These are phyloP conservation scores for Pythium sukuiense DNA, from an alignment of 352 stramenopile genomes.

Conservation along the genomic window DNA sequence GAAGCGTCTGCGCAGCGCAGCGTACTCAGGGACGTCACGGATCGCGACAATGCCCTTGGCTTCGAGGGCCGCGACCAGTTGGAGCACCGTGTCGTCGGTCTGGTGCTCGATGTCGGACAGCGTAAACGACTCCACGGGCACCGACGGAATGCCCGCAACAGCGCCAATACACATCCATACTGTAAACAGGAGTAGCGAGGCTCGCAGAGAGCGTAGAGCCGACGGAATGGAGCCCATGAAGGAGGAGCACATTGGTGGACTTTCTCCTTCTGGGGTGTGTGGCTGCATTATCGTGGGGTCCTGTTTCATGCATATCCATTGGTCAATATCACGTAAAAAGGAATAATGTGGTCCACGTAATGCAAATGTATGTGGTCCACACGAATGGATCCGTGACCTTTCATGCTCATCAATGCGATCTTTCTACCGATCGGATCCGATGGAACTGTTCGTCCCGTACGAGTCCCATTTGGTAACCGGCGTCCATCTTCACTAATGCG, in stretches of 20 bases:
- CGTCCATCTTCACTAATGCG: not conserved
- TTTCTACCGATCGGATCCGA: constrained; percentile 14
- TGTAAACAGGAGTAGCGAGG: not conserved
- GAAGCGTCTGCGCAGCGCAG: constrained; percentile 12
- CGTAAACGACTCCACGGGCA: constrained; percentile 15
- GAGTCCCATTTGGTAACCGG: not conserved
- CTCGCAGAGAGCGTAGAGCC: not conserved
- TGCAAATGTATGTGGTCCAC: not conserved
- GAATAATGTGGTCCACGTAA: not conserved
- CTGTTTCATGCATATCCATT: not conserved
- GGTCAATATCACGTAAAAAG: not conserved
- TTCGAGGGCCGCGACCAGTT: constrained; percentile 22
- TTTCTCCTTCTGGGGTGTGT: too few relatives aligned
- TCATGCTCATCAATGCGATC: constrained; percentile 23
- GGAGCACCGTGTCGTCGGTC: constrained; percentile 6
- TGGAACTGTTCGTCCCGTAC: not conserved
- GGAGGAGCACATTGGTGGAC: not conserved
- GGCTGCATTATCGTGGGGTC: not conserved
- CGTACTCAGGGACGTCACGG: constrained; percentile 25
- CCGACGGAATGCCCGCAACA: constrained; percentile 11
- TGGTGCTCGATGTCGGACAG: constrained; percentile 8
- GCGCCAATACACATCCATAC: not conserved
- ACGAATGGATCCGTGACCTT: constrained; percentile 9
- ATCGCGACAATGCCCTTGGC: constrained; percentile 25
- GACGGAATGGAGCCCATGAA: not conserved